phyloP scores from a whole-genome alignment of 1,139 yeast species.

The Taphrina deformans region DNA sequence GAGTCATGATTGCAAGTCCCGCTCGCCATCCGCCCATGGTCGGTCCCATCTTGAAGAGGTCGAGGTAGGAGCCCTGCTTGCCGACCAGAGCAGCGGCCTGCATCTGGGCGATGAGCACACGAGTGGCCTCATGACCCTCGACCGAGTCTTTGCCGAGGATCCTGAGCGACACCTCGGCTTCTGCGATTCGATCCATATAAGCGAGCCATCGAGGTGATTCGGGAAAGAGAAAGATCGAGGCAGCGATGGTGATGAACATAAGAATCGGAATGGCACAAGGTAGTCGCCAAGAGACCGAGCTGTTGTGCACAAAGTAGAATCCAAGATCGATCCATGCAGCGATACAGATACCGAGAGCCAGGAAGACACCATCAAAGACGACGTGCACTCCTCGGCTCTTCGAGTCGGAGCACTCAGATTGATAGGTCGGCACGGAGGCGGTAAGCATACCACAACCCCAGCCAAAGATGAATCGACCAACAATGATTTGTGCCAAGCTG shows the following conservation, averaged over 20 bases:
- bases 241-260: conserved; percentile 20
- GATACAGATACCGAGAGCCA: conserved; percentile 68
- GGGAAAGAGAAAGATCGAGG: conserved; percentile 44
- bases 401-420: conserved; percentile 73
- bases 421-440: conserved; percentile 79
- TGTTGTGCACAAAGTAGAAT: conserved; percentile 49
- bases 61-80: conserved; percentile 55
- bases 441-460: conserved; percentile 76
- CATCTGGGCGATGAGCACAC: conserved; percentile 77
- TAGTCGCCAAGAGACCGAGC: conserved; percentile 54
- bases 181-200: conserved; percentile 49
- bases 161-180: conserved; percentile 55
- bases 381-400: conserved; percentile 72
- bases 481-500: conserved; percentile 63
- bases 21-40: conserved; percentile 69
- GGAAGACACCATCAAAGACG: conserved; percentile 66
- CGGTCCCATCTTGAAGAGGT: conserved; percentile 56
- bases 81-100: conserved; percentile 76
- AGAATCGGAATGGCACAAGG: conserved; percentile 45
- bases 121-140: conserved; percentile 53
- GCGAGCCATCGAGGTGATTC: conserved; percentile 58
- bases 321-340: conserved; percentile 72
- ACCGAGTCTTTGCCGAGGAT: conserved; percentile 47
- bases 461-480: conserved; percentile 78
- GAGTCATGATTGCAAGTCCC: conserved; percentile 87